Conservation (phyloP, 176 grass and related monocot genomes). For the Eleusine indica region DNA sequence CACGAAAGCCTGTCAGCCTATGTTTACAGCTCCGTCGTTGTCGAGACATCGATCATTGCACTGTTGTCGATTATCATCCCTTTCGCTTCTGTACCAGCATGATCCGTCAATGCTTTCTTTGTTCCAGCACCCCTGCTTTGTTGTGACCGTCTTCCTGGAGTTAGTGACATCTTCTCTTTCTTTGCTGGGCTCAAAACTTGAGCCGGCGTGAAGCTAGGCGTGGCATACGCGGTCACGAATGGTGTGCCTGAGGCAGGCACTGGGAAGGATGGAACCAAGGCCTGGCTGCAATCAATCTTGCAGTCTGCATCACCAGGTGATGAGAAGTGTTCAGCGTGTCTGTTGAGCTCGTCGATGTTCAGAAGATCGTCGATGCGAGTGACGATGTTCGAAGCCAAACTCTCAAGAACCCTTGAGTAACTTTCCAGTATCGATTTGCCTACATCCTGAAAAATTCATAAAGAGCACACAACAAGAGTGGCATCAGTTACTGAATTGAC, state of each 20-base stretch:
- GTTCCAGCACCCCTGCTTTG: slow-evolving; percentile 48
- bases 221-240: slow-evolving; percentile 66
- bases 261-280: slow-evolving; percentile 47
- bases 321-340: slow-evolving; percentile 56
- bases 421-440: slow-evolving; percentile 92
- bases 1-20: slow-evolving; percentile 8
- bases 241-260: slow-evolving; percentile 89
- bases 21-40: slow-evolving; percentile 47
- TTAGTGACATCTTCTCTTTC: slow-evolving; percentile 52
- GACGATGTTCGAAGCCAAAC: slow-evolving; percentile 80
- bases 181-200: slow-evolving; percentile 53
- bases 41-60: slow-evolving; percentile 58
- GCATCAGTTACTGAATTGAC: neutral
- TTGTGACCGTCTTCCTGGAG: slow-evolving; percentile 47
- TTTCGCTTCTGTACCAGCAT: slow-evolving; percentile 50
- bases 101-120: slow-evolving; percentile 68
- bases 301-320: slow-evolving; percentile 35
- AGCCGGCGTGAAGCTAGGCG: slow-evolving; percentile 73
- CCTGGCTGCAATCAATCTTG: slow-evolving; percentile 58
- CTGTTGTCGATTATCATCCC: slow-evolving; percentile 47
- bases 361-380: slow-evolving; percentile 90
- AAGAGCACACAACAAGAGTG: neutral
- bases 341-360: slow-evolving; percentile 71
- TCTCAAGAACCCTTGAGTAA: slow-evolving; percentile 94
- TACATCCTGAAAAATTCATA: slow-evolving; percentile 67